phyloP scores from a whole-genome alignment of 2,329 filamentous ascomycete species.

The Fusarium newnesense region DNA sequence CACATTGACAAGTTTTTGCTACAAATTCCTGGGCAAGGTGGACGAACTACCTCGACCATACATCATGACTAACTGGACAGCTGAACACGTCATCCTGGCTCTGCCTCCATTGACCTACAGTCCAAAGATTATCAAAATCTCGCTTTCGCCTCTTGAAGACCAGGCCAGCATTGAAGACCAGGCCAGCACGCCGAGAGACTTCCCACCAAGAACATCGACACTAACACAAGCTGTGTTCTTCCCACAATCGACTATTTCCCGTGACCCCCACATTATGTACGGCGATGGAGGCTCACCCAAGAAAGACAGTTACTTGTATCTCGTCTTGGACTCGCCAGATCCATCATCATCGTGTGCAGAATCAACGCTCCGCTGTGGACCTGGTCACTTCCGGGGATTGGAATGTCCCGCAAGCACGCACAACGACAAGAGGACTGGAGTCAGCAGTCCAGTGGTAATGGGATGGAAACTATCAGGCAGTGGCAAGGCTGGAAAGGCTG shows the following conservation, averaged over 20 bases:
- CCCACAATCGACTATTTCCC: not conserved
- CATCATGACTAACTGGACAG: not conserved
- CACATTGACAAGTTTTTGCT: not conserved
- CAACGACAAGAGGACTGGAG: not conserved
- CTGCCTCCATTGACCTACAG: not conserved
- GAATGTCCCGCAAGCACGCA: not conserved
- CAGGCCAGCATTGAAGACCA: fast-evolving
- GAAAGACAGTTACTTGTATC: not conserved
- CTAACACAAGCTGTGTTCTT: not conserved
- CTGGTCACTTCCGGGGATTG: not conserved
- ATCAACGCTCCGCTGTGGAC: not conserved
- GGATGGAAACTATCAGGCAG: not conserved
- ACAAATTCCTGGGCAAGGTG: not conserved
- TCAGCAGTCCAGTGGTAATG: not conserved
- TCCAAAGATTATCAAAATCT: not conserved
- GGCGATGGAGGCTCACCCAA: not conserved
- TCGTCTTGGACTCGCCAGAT: not conserved
- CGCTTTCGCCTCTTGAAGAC: fast-evolving
- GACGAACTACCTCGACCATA: not conserved
- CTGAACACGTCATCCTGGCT: not conserved
- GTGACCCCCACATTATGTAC: not conserved
- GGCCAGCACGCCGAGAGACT: fast-evolving
- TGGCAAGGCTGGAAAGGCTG: not conserved
- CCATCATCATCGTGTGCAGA: not conserved
- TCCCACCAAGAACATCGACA: not conserved